Evolutionary conservation across 306 rosid species (phyloP), one percentile per base, ranked within the genome.

Genomic region (Mimosa bimucronata): DNA sequence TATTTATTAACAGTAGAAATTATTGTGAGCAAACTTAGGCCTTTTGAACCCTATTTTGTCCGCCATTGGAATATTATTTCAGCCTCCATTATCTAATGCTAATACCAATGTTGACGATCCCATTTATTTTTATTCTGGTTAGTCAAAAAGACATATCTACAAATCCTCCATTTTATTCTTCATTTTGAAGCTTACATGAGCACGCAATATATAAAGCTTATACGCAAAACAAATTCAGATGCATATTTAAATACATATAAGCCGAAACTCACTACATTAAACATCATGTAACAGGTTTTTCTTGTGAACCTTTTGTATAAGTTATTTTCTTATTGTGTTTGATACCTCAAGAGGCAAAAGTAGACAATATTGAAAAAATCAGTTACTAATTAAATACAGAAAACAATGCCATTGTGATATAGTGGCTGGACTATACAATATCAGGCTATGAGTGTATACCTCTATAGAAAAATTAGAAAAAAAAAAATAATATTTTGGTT

Each of bases 41-140:
- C 74, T 79, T 78, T 84, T 84, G 89, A 86, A 88, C 71, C 46
- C 83, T 86, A 83, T 86, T 85, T 88, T 88, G 91, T 81, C 88
- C 77, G 83, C 85, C 88, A 81, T 76, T 79, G 40, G 79, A 83
- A 81, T 67, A 42, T 66, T 61, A 42, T 66, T 61, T 42, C 57
- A 68, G 31, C 30, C 81, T 75, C 78, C 83, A 69, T 66, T 52
- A 73, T 73, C 60, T 53, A 6, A 18, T 45, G 12, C 53, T 16
- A 52, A 69, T 41, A 41, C 34, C 82, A 69, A 69, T 70, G 52
- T 70, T 29, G 60, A 60, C 25, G 40, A 31, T 70, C 62, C 48
- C 77, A 26, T 58, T 14, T 42, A 57, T 30, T 23, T 58, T 50
- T 69, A 28, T n/a, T 4, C n/a, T 60, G 0, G 30, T 72, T 48